Conservation (phyloP, 352 stramenopile species). For the Phytophthora rubi region DNA sequence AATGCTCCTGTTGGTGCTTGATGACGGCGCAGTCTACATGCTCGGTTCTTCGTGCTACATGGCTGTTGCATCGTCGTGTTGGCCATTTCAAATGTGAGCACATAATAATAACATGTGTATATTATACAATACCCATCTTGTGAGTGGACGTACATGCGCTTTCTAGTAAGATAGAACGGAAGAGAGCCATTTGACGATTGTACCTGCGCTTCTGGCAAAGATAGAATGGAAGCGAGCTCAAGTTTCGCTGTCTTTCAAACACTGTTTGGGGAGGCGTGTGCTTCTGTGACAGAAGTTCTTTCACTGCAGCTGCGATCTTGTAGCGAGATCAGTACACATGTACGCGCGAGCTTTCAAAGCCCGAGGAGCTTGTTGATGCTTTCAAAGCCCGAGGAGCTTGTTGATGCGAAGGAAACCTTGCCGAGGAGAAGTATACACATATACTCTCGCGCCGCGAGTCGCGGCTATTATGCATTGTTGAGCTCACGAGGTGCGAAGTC, state of each 20-base stretch:
- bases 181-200: neutral
- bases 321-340: neutral
- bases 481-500: too few relatives aligned
- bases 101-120: too few relatives aligned
- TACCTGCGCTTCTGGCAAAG: neutral
- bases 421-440: too few relatives aligned
- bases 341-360: too few relatives aligned
- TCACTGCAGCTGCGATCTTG: neutral
- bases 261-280: neutral
- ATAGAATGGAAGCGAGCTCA: slow-evolving; percentile 18
- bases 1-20: neutral
- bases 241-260: neutral
- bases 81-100: too few relatives aligned
- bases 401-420: too few relatives aligned
- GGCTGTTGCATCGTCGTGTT: neutral
- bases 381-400: too few relatives aligned
- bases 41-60: neutral
- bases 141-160: neutral
- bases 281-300: too few relatives aligned
- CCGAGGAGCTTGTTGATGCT: too few relatives aligned
- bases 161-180: neutral
- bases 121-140: neutral
- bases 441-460: too few relatives aligned
- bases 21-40: neutral
- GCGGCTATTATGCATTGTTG: too few relatives aligned